phyloP scores from a whole-genome alignment of 163 green algal species.

The Chlorella variabilis region DNA sequence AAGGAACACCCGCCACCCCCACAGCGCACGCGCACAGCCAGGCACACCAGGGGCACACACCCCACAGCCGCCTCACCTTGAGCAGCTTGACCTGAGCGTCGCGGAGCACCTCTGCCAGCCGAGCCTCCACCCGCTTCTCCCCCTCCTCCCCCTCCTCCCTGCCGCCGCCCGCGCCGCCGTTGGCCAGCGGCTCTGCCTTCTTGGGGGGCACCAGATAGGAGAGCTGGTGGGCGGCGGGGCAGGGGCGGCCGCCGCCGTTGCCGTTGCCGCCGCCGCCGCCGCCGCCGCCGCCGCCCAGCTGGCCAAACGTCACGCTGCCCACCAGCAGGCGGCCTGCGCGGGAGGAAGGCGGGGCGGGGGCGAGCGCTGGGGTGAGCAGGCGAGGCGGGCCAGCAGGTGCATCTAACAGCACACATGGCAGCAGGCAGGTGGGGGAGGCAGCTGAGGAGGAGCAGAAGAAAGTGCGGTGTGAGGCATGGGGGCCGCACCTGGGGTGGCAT shows the following conservation, averaged over 20 bases:
- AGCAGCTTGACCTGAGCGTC: constrained; percentile 73
- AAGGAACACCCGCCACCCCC: too few species aligned
- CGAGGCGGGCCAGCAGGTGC: not conserved
- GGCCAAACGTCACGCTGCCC: constrained; percentile 64
- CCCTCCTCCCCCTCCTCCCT: constrained; percentile 42
- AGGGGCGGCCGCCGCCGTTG: not conserved
- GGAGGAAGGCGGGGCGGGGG: too few species aligned
- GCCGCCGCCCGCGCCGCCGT: not conserved
- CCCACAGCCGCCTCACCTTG: constrained; percentile 40
- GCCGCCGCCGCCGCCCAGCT: constrained; percentile 48
- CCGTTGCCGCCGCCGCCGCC: constrained; percentile 41
- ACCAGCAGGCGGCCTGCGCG: constrained; percentile 52
- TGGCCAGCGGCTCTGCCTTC: constrained; percentile 30
- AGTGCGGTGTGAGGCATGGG: too few species aligned
- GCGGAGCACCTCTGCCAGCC: constrained; percentile 61
- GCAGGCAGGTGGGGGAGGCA: not conserved
- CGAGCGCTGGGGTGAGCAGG: too few species aligned
- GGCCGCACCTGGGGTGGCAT: constrained; percentile 69
- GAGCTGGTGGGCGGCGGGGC: constrained; percentile 18
- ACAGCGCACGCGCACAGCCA: too few species aligned
- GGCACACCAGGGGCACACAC: too few species aligned
- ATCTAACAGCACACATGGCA: too few species aligned
- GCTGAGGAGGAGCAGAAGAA: too few species aligned
- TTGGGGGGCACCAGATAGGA: constrained; percentile 41
- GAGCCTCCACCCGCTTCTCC: not conserved